A percentile compares a stretch with the other conserved stretches of the same genome.
These are phyloP conservation scores for Coemansia aciculifera DNA, from an alignment of 192 early-diverging fungal species.

Conservation along the genomic window DNA sequence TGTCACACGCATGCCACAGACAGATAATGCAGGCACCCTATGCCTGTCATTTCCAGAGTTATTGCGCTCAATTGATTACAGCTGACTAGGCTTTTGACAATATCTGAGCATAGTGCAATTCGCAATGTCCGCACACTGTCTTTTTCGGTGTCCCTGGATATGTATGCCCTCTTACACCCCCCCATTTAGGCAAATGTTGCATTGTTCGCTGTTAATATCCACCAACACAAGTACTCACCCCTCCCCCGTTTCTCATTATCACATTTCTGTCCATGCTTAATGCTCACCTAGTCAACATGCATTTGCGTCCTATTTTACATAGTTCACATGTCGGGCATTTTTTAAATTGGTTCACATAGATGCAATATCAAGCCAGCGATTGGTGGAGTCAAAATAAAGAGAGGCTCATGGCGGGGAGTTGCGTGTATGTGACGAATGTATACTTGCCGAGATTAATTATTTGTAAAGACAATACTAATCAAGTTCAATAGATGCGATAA, in stretches of 20 bases:
- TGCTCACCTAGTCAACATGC: neutral
- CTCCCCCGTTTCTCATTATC: neutral
- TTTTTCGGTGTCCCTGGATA: neutral
- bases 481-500: neutral
- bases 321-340: slow-evolving; percentile 10
- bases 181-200: neutral
- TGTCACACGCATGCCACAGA: neutral
- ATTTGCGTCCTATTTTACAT: neutral
- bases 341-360: slow-evolving; percentile 7
- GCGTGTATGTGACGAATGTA: neutral
- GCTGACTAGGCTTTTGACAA: slow-evolving; percentile 2
- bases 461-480: slow-evolving; percentile 1
- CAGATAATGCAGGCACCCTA: neutral
- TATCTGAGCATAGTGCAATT: neutral
- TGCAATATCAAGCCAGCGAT: neutral
- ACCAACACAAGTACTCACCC: neutral
- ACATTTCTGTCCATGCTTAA: neutral
- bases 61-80: slow-evolving; percentile 1
- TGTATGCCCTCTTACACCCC: neutral
- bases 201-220: neutral
- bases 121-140: slow-evolving; percentile 1
- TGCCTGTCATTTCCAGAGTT: slow-evolving; percentile 2
- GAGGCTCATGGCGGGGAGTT: neutral
- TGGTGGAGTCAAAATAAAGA: neutral
- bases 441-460: slow-evolving; percentile 6